These are phyloP conservation scores for Xylaria multiplex DNA, from an alignment of 2,329 filamentous ascomycete species.

Conservation along the genomic window DNA sequence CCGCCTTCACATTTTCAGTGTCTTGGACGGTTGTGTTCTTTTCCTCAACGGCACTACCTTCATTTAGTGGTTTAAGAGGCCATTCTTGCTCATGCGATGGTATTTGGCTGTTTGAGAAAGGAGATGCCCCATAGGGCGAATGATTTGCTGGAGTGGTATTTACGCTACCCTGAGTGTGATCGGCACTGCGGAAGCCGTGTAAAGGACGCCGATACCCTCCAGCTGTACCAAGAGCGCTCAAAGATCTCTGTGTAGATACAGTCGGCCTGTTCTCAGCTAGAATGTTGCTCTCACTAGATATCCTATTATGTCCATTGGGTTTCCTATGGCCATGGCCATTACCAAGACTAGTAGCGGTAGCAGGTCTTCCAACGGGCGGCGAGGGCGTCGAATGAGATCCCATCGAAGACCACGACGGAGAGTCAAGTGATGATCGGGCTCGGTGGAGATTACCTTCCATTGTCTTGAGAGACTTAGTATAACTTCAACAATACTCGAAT, in stretches of 20 bases:
- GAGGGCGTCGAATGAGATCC: conserved; percentile 63
- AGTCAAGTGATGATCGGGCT: conserved; percentile 74
- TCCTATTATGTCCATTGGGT: conserved; percentile 64
- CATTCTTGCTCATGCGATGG: conserved; percentile 55
- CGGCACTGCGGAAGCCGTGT: conserved; percentile 56
- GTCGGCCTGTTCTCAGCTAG: conserved; percentile 55
- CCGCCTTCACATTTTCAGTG: conserved; percentile 49
- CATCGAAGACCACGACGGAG: conserved; percentile 52
- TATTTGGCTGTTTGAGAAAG: conserved; percentile 49
- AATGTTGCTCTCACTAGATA: conserved; percentile 69
- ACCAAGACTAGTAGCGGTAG: conserved; percentile 52
- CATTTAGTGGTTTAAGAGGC: conserved; percentile 63
- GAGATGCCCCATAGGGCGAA: conserved; percentile 39
- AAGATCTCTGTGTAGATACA: conserved; percentile 64
- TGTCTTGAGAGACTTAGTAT: conserved; percentile 64
- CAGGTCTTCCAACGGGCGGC: conserved; percentile 58
- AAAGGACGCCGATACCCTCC: conserved; percentile 66
- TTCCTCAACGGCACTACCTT: conserved; percentile 57
- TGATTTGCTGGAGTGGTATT: conserved; percentile 42
- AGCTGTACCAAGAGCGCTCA: conserved; percentile 70
- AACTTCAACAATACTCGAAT: neutral
- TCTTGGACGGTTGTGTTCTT: conserved; percentile 39
- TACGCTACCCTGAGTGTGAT: conserved; percentile 52
- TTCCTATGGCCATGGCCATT: conserved; percentile 41
- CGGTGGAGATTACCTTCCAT: conserved; percentile 93